Percentiles rank a stretch among this genome's conserved stretches.
These are phyloP conservation scores for Verticillium nonalfalfae DNA, from an alignment of 2,329 filamentous ascomycete species.

Conservation along the genomic window DNA sequence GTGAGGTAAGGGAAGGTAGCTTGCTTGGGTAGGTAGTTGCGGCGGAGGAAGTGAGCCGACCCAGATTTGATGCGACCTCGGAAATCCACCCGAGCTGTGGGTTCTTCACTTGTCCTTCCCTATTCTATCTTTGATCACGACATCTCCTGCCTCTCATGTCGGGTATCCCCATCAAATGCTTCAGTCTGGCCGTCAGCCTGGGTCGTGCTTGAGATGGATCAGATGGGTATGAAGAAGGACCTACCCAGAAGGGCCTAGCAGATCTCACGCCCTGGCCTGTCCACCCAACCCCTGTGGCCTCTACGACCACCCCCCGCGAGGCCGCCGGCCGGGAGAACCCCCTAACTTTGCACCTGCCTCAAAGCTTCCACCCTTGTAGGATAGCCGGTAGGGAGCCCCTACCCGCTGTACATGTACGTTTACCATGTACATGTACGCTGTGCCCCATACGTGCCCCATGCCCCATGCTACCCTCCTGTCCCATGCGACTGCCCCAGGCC, in stretches of 20 bases:
- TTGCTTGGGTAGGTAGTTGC: neutral
- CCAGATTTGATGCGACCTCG: neutral
- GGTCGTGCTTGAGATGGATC: neutral
- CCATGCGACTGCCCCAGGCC: no score
- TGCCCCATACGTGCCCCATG: no score
- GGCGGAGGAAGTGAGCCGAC: neutral
- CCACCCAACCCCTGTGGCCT: neutral
- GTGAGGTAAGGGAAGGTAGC: neutral
- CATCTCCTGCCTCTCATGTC: slow-evolving; percentile 1
- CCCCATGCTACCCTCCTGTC: no score
- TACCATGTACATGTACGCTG: no score
- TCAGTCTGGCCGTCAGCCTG: neutral
- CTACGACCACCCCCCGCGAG: no score
- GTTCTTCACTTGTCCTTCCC: neutral
- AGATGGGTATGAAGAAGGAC: neutral
- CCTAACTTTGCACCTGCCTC: no score
- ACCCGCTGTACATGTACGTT: no score
- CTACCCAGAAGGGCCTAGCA: slow-evolving; percentile 2
- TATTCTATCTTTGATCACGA: neutral
- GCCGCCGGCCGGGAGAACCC: no score
- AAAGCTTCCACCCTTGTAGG: no score
- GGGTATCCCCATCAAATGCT: neutral
- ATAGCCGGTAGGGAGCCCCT: no score
- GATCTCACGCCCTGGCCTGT: neutral
- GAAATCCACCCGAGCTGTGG: neutral